These are phyloP conservation scores for Pythium sp. DNA, from an alignment of 352 stramenopile species.

Conservation along the genomic window DNA sequence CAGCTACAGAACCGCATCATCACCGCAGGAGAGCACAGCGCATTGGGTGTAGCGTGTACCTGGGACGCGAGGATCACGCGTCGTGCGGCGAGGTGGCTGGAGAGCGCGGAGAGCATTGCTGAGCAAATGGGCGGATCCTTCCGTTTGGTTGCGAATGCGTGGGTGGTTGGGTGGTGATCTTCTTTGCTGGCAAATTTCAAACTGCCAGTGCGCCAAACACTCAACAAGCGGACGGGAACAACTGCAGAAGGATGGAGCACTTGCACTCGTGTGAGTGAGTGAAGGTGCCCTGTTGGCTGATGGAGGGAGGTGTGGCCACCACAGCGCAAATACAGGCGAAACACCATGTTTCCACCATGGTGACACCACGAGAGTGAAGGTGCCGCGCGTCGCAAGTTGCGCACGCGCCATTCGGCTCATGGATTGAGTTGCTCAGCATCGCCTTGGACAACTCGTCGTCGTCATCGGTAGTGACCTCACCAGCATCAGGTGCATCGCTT, in stretches of 20 bases:
- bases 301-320: too few relatives aligned
- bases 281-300: background rate
- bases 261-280: background rate
- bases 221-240: background rate
- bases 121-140: background rate
- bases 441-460: background rate
- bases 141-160: background rate
- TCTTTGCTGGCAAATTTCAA: background rate
- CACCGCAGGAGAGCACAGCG: background rate
- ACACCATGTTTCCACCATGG: background rate
- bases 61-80: constrained; percentile 76
- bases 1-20: too few relatives aligned
- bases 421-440: background rate
- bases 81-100: constrained; percentile 37
- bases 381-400: background rate
- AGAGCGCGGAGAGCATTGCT: constrained; percentile 50
- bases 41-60: constrained; percentile 14
- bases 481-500: background rate
- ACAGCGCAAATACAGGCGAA: background rate
- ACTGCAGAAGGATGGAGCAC: background rate
- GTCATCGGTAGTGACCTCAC: background rate
- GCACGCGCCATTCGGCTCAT: background rate
- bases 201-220: background rate
- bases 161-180: background rate
- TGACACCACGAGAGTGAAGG: background rate